These are phyloP conservation scores for Allantophomopsis lycopodina DNA, from an alignment of 2,329 filamentous ascomycete species.

Conservation along the genomic window DNA sequence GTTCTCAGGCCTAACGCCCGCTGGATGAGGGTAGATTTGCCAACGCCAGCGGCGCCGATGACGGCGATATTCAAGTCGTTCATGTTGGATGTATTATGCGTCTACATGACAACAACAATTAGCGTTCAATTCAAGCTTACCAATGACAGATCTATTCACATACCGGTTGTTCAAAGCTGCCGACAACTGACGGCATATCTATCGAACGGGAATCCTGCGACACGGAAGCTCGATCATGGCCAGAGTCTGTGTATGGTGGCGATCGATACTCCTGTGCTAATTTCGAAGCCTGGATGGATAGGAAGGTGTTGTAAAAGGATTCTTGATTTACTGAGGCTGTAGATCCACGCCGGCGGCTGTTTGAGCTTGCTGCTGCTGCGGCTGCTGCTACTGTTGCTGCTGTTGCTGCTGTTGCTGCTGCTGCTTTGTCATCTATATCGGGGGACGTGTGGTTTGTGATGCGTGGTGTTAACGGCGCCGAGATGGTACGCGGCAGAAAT, in stretches of 20 bases:
- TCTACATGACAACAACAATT: no score
- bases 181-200: no score
- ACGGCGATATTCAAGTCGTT: conserved; percentile 51
- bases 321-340: conserved; percentile 40
- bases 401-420: no score
- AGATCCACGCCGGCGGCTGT: conserved; percentile 26
- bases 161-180: no score
- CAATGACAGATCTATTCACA: no score
- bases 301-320: conserved; percentile 36
- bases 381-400: no score
- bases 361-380: conserved; percentile 1
- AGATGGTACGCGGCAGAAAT: conserved; percentile 5
- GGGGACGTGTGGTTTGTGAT: conserved; percentile 2
- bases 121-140: no score
- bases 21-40: conserved; percentile 57
- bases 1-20: conserved; percentile 40
- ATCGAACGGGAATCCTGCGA: no score
- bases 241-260: not conserved
- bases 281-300: conserved; percentile 10
- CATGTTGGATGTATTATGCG: conserved; percentile 2
- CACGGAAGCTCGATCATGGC: no score
- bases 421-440: conserved; percentile 7
- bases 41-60: conserved; percentile 51
- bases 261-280: not conserved
- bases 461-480: conserved; percentile 7